Evolutionary conservation across 2,329 filamentous ascomycete species (phyloP).

Genomic region (Phyllachora maydis): DNA sequence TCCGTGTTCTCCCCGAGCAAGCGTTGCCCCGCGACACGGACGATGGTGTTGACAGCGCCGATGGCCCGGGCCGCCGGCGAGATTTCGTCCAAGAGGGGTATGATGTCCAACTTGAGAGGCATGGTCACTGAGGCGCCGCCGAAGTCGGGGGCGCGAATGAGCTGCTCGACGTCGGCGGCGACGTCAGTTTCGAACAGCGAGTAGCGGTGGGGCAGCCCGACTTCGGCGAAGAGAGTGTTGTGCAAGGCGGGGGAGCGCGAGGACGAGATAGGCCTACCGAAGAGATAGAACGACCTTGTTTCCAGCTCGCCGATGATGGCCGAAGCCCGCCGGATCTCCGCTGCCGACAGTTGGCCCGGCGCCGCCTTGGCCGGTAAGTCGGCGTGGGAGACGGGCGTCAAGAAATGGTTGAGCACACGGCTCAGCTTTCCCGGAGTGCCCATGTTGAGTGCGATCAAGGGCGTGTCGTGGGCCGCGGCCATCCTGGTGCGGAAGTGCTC

Average conservation of each 20-base stretch:
- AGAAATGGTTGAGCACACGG: slow-evolving; percentile 74
- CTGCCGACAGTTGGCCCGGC: slow-evolving; percentile 77
- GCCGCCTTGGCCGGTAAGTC: slow-evolving; percentile 82
- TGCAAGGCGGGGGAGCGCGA: slow-evolving; percentile 80
- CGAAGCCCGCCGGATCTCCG: slow-evolving; percentile 65
- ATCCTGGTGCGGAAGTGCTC: slow-evolving; percentile 65
- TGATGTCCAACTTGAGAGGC: slow-evolving; percentile 78
- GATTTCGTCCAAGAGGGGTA: slow-evolving; percentile 59
- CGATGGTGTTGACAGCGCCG: slow-evolving; percentile 87
- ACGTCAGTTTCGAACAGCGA: slow-evolving; percentile 51
- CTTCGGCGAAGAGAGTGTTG: slow-evolving; percentile 59
- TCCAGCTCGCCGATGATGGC: slow-evolving; percentile 62
- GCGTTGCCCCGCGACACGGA: slow-evolving; percentile 32
- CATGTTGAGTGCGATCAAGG: slow-evolving; percentile 94
- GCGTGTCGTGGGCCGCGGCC: slow-evolving; percentile 50
- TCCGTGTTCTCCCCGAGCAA: slow-evolving; percentile 87
- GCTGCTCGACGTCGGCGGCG: slow-evolving; percentile 33
- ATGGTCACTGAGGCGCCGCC: slow-evolving; percentile 93
- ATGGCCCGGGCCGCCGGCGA: slow-evolving; percentile 63
- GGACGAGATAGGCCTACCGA: slow-evolving; percentile 65
- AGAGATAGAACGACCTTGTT: slow-evolving; percentile 62
- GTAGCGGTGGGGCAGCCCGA: slow-evolving; percentile 76
- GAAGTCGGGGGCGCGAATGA: slow-evolving; percentile 55
- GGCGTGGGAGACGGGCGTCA: slow-evolving; percentile 87
- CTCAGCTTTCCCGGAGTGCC: slow-evolving; percentile 71